Conservation (phyloP, 805 yeast species). For the Yamadazyma takamatsuzukensis region DNA sequence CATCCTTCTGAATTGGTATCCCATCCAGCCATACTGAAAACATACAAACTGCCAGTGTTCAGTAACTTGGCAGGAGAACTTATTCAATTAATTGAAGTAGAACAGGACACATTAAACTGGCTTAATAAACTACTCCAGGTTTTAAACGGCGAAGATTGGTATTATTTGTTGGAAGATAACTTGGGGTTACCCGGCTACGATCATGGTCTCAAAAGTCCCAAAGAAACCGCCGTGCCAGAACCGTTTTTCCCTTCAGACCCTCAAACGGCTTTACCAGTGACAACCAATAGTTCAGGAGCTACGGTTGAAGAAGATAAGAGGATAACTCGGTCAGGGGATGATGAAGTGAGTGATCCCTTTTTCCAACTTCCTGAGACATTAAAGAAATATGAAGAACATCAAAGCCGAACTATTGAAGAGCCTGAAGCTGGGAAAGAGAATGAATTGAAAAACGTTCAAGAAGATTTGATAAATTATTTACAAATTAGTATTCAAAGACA, state of each 20-base stretch:
- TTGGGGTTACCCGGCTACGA: constrained; percentile 68
- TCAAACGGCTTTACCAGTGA: neutral
- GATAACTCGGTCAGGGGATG: constrained; percentile 9
- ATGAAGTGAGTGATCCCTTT: constrained; percentile 33
- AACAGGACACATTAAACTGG: constrained; percentile 72
- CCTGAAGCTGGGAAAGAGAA: constrained; percentile 18
- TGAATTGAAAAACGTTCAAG: constrained; percentile 58
- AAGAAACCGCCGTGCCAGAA: constrained; percentile 1
- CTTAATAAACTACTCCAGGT: constrained; percentile 70
- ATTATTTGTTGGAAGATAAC: constrained; percentile 57
- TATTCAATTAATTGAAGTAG: constrained; percentile 73
- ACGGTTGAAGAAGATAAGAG: constrained; percentile 5
- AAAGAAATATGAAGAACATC: constrained; percentile 24
- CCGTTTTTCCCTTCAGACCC: neutral
- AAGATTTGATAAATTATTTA: constrained; percentile 38
- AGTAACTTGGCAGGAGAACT: constrained; percentile 64
- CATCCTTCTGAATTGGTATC: constrained; percentile 76
- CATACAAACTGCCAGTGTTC: constrained; percentile 55
- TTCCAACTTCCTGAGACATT: constrained; percentile 55
- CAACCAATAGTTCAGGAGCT: neutral
- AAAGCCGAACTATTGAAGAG: constrained; percentile 19
- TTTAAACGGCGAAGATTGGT: constrained; percentile 84
- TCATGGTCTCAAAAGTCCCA: constrained; percentile 44
- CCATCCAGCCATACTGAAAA: constrained; percentile 65
- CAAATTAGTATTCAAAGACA: constrained; percentile 46